A percentile compares a stretch with the other conserved stretches of the same genome.
These are phyloP conservation scores for Vanrija sp. DNA, from an alignment of 1,284 basidiomycete species.

Conservation along the genomic window DNA sequence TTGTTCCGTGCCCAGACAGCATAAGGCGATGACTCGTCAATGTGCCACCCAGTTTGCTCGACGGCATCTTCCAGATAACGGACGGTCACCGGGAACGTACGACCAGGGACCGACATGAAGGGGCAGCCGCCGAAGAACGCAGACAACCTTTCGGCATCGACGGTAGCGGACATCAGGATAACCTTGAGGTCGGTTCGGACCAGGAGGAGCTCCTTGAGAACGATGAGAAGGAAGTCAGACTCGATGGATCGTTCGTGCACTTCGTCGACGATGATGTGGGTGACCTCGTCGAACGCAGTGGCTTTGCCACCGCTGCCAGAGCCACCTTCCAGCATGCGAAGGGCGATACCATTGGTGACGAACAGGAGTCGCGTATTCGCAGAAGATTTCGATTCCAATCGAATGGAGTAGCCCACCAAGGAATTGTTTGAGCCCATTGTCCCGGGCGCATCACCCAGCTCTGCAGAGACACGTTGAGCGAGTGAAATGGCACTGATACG, in stretches of 20 bases:
- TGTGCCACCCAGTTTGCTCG: slow-evolving; percentile 77
- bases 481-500: slow-evolving; percentile 96
- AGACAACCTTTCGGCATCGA: slow-evolving; percentile 94
- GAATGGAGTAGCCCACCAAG: slow-evolving; percentile 91
- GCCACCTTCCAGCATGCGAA: slow-evolving; percentile 82
- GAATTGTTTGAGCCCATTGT: slow-evolving; percentile 75
- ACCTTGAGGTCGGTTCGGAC: slow-evolving; percentile 82
- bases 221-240: slow-evolving; percentile 93
- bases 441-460: slow-evolving; percentile 81
- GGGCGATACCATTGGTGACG: slow-evolving; percentile 91
- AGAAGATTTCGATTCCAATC: slow-evolving; percentile 83
- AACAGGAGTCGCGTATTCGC: slow-evolving; percentile 75
- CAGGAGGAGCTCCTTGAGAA: slow-evolving; percentile 80
- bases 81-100: slow-evolving; percentile 93
- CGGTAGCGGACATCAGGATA: slow-evolving; percentile 95
- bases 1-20: slow-evolving; percentile 59
- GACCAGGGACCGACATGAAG: slow-evolving; percentile 81
- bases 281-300: slow-evolving; percentile 87
- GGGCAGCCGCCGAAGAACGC: slow-evolving; percentile 88
- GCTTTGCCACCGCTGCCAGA: slow-evolving; percentile 62
- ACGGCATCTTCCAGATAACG: slow-evolving; percentile 90
- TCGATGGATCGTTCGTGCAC: slow-evolving; percentile 94
- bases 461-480: slow-evolving; percentile 89
- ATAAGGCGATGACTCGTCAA: slow-evolving; percentile 80
- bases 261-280: slow-evolving; percentile 50